Base-by-base conservation (phyloP, 208 protist species). In the Crithidia fasciculata region DNA sequence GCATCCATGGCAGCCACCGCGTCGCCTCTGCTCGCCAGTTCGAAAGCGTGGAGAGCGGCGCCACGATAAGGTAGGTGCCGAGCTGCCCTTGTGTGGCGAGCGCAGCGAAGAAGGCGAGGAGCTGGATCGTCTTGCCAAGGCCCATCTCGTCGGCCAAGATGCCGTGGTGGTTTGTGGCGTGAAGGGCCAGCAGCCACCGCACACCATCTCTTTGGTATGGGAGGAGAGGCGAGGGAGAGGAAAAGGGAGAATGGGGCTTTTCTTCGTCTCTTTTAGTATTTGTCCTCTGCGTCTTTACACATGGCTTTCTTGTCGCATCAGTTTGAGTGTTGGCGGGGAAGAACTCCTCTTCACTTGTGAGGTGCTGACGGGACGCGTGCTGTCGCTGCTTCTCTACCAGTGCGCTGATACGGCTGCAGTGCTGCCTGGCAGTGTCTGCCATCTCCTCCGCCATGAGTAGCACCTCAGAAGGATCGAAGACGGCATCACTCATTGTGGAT, bases 141-240 rank as follows among this genome's bases (percentile, higher is more conserved):
- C 93, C 90, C 88, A 98, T 98, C 67, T 99, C 97, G 81, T 99
- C 97, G 13, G 95, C 98, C n/a, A 98, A 40, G 50, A 99, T 98
- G 37, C 97, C 97, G 57, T 74, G 67, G 8, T 80, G 77, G 15
- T 74, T 59, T 18, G 95, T 84, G 19, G 36, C 15, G 68, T 99
- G 96, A 36, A 99, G 76, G 41, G 97, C 87, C 73, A 97, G 97
- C 47, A 99, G 61, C 99, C 98, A 99, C 28, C 85, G 64, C 15
- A 99, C 73, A 28, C 90, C 85, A 2, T 88, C 92, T 13, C 88
- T 68, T 71, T 99, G 98, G 78, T 99, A 96, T 9, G 75, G 71
- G 47, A 97, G 95, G 0, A 99, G 84, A 47, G 61, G 57, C 15
- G 64, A 9, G 2, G 45, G 45, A 49, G 45, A 49, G 12, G 45